phyloP scores from a whole-genome alignment of 768 basidiomycete species.

The Mrakia blollopis region DNA sequence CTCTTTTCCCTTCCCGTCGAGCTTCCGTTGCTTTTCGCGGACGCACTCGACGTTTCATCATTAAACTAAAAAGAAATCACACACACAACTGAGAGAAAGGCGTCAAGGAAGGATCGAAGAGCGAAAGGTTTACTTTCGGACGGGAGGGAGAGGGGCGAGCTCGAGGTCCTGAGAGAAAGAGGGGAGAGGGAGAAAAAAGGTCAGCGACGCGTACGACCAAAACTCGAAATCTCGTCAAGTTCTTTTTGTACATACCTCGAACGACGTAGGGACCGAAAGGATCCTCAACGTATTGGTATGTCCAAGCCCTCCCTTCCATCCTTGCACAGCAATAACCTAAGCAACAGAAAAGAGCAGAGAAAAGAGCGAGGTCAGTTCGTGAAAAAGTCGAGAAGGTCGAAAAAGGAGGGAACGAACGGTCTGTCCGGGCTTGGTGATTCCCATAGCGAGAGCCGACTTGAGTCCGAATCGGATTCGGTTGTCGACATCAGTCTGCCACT shows the following conservation, averaged over 20 bases:
- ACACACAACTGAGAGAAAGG: not conserved
- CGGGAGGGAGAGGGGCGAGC: slow-evolving; percentile 54
- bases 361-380: not conserved
- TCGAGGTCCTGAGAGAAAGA: slow-evolving; percentile 54
- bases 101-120: not conserved
- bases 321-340: slow-evolving; percentile 82
- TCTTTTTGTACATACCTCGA: slow-evolving; percentile 43
- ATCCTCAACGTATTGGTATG: slow-evolving; percentile 54
- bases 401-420: slow-evolving; percentile 45
- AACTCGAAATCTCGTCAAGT: too few relatives aligned
- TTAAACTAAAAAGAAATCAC: not conserved
- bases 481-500: slow-evolving; percentile 91
- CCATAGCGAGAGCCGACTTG: slow-evolving; percentile 71
- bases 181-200: too few relatives aligned
- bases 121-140: not conserved
- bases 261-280: slow-evolving; percentile 73
- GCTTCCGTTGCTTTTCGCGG: too few relatives aligned
- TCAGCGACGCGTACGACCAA: too few relatives aligned
- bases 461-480: slow-evolving; percentile 63
- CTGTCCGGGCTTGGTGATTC: slow-evolving; percentile 79
- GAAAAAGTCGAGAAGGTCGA: too few relatives aligned
- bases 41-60: too few relatives aligned
- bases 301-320: slow-evolving; percentile 95
- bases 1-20: too few relatives aligned
- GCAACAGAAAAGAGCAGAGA: not conserved